These are phyloP conservation scores for Colletotrichum sidae DNA, from an alignment of 2,329 filamentous ascomycete species.

Conservation along the genomic window DNA sequence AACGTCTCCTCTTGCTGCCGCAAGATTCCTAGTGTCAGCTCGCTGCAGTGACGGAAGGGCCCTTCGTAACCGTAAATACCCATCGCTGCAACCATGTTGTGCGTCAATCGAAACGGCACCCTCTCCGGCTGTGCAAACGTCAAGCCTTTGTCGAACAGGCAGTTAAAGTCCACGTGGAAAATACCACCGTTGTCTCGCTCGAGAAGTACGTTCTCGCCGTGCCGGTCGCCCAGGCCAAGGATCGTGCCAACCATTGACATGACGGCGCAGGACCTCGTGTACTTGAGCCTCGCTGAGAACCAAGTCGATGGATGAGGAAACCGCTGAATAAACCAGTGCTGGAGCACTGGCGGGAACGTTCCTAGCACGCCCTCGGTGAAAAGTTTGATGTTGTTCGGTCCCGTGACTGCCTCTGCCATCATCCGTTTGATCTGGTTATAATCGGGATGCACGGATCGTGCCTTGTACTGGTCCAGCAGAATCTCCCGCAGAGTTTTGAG, in stretches of 20 bases:
- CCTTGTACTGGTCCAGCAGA: slow-evolving; percentile 80
- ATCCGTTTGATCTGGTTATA: slow-evolving; percentile 73
- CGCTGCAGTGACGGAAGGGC: slow-evolving; percentile 90
- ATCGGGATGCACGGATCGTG: slow-evolving; percentile 77
- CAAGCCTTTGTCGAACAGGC: slow-evolving; percentile 96
- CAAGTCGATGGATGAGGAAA: slow-evolving; percentile 94
- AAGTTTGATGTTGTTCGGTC: slow-evolving; percentile 71
- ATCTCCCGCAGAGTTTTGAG: slow-evolving; percentile 95
- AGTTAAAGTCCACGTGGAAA: slow-evolving; percentile 99
- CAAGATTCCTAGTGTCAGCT: slow-evolving; percentile 86
- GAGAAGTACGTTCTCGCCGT: slow-evolving; percentile 96
- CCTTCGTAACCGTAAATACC: slow-evolving; percentile 94
- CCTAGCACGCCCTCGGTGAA: slow-evolving; percentile 76
- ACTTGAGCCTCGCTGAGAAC: slow-evolving; percentile 89
- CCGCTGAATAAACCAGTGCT: slow-evolving; percentile 95
- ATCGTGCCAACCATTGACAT: slow-evolving; percentile 99
- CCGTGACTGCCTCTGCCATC: slow-evolving; percentile 72
- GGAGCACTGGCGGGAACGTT: slow-evolving; percentile 84
- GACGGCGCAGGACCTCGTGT: slow-evolving; percentile 93
- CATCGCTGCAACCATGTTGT: slow-evolving; percentile 99
- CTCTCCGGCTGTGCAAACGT: slow-evolving; percentile 95
- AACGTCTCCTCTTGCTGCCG: slow-evolving; percentile 94
- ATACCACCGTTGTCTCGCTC: slow-evolving; percentile 94
- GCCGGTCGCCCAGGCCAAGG: slow-evolving; percentile 90
- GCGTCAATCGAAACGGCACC: slow-evolving; percentile 95